Base-by-base conservation (phyloP, 2,329 filamentous ascomycete genomes). In the Botryotinia calthae region DNA sequence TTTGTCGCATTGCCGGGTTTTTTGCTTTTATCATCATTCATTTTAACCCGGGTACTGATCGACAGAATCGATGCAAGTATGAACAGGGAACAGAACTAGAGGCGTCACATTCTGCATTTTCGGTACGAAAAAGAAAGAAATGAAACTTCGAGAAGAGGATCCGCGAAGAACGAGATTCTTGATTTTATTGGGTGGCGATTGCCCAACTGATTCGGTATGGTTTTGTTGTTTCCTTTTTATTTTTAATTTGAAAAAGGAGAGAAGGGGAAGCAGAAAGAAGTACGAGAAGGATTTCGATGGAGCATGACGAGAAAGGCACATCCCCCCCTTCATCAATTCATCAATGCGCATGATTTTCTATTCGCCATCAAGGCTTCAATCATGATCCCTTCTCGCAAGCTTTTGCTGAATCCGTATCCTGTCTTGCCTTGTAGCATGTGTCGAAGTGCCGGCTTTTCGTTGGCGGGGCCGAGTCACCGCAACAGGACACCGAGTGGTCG, bases 111-210 rank as follows among this genome's bases (percentile, higher is more conserved):
- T 69, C 16, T 34, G 51, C 16, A 59, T 34, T 37, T 59, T 69
- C n/a, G 28, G 28, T 61, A 70, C n/a, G 67, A 70, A 62, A 70
- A 70, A 70, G 42, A 46, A 62, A 59, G 42, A 28, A 34, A n/a
- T 70, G 42, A 70, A 62, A 46, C 40, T 44, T 70, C 37, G 42
- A 70, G 67, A 70, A 37, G 22, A 34, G 51, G 54, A 70, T 61
- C 66, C 37, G 10, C 44, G 66, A 68, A 69, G 25, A 37, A 51
- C 51, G 20, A 37, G 64, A 64, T 46, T 51, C n/a, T 54, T 25
- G 48, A 68, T 56, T 25, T 44, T 31, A 28, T 20, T 67, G n/a
- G 34, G 65, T 56, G 48, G 48, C 48, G 16, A 56, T 56, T 28
- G 28, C 28, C 48, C 6, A 56, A 31, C 40, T 14, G 34, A 56